Evolutionary conservation across 2,329 filamentous ascomycete species (phyloP), one percentile per base, ranked within the genome.

Genomic region (Mycosphaerelloides madeirae): DNA sequence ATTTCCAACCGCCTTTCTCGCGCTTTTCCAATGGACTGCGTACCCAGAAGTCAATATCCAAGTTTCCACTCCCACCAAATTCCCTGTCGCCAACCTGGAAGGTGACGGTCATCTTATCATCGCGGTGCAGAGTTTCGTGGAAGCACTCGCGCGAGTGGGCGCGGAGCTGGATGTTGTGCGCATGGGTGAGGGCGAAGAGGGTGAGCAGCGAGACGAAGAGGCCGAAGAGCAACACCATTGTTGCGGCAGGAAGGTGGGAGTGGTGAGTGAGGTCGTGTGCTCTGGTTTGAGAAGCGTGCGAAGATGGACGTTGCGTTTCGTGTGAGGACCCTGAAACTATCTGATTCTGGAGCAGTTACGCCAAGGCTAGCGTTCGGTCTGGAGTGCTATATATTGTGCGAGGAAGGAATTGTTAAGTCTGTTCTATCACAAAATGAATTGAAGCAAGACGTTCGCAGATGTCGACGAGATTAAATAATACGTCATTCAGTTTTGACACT

Each of bases 1-100:
- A 8, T 16, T 19, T 16, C 14, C n/a, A 14, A 14, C 18, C 31
- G 7, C 9, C 22, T 25, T 9, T 25, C 22, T 25, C 22, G 5
- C 22, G 5, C 22, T 25, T 9, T 25, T 25, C 9, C 9, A 13
- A 43, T 11, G 20, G 7, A 37, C 38, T 31, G 55, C 81, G 57
- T 81, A 97, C 93, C 89, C 89, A 97, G 68, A 98, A 98, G 69
- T 98, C 93, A 64, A 98, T 85, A 58, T 97, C 90, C 48, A 98
- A 75, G 65, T 96, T 97, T 28, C 91, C 91, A 46, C 89, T 90
- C 41, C 86, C 87, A 40, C 91, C 91, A 70, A 95, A 96, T 67
- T 98, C 93, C 57, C 91, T 78, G 67, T 98, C 93, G 65, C 93
- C 93, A 47, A 97, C 91, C 74, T 97, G 93, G 77, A 94, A 98